A percentile compares a stretch with the other conserved stretches of the same genome.
Evolutionary conservation across 768 basidiomycete genomes (phyloP).

Genomic region (Neoboletus subvelutipes): DNA sequence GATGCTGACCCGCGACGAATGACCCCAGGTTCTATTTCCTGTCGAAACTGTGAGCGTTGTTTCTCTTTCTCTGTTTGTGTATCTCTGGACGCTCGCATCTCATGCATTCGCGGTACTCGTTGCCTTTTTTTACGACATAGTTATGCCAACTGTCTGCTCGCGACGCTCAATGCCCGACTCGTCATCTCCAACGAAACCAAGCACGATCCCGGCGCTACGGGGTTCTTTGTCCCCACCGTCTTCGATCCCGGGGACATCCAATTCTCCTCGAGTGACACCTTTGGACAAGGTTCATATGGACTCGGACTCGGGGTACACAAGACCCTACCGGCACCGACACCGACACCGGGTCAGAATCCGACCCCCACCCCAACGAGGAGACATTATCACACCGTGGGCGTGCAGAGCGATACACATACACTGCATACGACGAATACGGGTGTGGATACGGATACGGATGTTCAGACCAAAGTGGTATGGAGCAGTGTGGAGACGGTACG

Average conservation of each 20-base stretch:
- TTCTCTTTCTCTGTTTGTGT: too few relatives aligned
- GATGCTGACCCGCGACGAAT: background rate
- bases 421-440: background rate
- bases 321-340: background rate
- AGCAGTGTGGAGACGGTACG: background rate
- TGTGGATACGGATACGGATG: background rate
- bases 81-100: background rate
- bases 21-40: constrained; percentile 5
- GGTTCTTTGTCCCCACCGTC: background rate
- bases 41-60: constrained; percentile 4
- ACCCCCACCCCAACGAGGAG: background rate
- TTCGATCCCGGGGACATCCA: background rate
- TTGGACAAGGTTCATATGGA: background rate
- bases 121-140: background rate
- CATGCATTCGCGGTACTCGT: background rate
- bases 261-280: background rate
- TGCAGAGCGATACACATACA: background rate
- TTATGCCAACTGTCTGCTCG: constrained; percentile 4
- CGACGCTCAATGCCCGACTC: constrained; percentile 3
- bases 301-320: background rate
- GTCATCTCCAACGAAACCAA: background rate
- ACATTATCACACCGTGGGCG: background rate
- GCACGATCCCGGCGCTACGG: background rate
- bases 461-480: background rate
- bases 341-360: background rate